Base-by-base conservation (phyloP, 2,329 filamentous ascomycete species). In the Cordyceps tenuipes region DNA sequence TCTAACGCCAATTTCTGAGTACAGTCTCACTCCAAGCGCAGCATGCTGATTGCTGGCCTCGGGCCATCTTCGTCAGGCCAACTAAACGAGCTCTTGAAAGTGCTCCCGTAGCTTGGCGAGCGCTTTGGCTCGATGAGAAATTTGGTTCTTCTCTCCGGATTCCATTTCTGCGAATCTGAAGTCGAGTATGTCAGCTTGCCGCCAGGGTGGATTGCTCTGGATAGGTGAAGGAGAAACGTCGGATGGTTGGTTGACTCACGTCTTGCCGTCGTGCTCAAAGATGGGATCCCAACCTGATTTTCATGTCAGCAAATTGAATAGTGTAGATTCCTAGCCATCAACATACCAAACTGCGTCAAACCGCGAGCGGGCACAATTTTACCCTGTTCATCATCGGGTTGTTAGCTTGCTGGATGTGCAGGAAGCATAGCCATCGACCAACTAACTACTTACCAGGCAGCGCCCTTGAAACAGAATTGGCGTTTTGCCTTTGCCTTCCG, bases 221-320 rank as follows among this genome's bases (percentile, higher is more conserved):
- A 51, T 43, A 17, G 39, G 19, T 15, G 43, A 19, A 46, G 8
- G 12, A 29, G 23, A 49, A 29, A 12, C 23, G n/a, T 23, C 41
- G 6, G 9, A 9, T 47, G 44, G 34, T 15, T 47, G 44, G 34
- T 15, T 19, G 43, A 74, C 81, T 70, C 72, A 84, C 77, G 94
- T 99, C 75, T 90, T 79, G 47, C 92, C 92, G 64, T 95, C 82
- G 66, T 95, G 93, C 76, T 99, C 94, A 68, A 99, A 99, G 64
- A 96, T 88, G 2, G 94, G 85, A 73, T 99, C 94, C 94, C 94
- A 99, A 50, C 93, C 92, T 96, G 52, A 3, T 7, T 36, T 12
- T 52, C 3, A 23, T 34, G 66, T 62, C 23, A 59, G 17, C 15
- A 51, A 3, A 43, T 29, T 9, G 36, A 39, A 39, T n/a, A 15